Evolutionary conservation across 2,329 filamentous ascomycete species (phyloP).

Genomic region (Cladosporium cucumerinum): DNA sequence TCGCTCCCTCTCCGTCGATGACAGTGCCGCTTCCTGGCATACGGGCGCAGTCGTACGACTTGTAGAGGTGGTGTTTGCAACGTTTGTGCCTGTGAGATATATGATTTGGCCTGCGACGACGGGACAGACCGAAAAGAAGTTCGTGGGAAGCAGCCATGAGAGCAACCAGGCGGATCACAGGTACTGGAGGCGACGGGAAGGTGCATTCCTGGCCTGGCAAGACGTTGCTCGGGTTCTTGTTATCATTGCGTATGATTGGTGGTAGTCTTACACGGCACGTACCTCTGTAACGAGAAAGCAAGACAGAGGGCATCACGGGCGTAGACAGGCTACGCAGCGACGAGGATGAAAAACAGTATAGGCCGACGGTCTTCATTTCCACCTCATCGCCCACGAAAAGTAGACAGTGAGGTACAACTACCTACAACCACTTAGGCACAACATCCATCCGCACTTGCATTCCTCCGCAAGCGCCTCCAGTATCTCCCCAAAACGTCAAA

Average conservation of each 20-base stretch:
- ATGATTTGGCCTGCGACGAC: conserved; percentile 8
- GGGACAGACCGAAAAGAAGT: not conserved
- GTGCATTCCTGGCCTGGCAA: not conserved
- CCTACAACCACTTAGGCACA: conserved; percentile 1
- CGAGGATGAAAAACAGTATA: not conserved
- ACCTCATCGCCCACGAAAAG: not conserved
- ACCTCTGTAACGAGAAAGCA: not conserved
- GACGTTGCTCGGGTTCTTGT: not conserved
- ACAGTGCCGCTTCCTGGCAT: not conserved
- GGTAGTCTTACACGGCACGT: not conserved
- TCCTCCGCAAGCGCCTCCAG: conserved; percentile 6
- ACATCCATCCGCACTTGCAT: conserved; percentile 5
- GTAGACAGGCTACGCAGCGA: not conserved
- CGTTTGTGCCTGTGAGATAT: conserved; percentile 6
- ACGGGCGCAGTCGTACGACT: conserved; percentile 11
- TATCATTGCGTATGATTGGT: not conserved
- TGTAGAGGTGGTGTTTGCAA: conserved; percentile 3
- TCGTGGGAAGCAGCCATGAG: not conserved
- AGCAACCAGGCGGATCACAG: not conserved
- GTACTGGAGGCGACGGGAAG: not conserved
- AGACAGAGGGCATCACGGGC: not conserved
- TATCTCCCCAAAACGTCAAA: conserved; percentile 1
- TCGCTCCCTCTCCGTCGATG: not conserved
- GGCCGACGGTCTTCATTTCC: conserved; percentile 5
- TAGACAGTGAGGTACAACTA: not conserved